phyloP scores from a whole-genome alignment of 23 red algal species.

The Chondrus crispus region DNA sequence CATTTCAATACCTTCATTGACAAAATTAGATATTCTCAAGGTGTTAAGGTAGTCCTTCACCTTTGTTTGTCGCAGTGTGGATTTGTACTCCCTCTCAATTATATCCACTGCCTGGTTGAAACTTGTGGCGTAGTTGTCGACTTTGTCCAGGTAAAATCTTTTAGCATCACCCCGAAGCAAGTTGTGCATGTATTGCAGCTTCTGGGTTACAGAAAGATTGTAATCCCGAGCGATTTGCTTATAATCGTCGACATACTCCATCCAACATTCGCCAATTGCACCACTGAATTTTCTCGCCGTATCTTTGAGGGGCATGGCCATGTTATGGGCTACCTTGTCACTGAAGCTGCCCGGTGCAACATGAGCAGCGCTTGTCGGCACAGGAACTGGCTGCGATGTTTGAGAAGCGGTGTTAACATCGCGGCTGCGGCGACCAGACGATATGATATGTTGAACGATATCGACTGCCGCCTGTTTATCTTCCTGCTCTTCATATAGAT shows the following conservation, averaged over 20 bases:
- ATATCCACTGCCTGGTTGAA: slow-evolving; percentile 7
- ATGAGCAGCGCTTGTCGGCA: no score
- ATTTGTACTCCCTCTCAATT: neutral
- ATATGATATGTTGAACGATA: no score
- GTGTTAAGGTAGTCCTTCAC: neutral
- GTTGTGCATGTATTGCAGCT: slow-evolving; percentile 19
- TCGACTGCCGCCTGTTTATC: no score
- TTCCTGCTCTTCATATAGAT: no score
- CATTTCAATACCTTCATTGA: neutral
- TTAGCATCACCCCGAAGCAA: slow-evolving; percentile 7
- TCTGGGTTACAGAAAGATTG: neutral
- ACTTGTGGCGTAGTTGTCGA: slow-evolving; percentile 10
- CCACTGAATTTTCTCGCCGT: neutral
- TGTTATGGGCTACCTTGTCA: neutral
- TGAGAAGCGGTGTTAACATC: no score
- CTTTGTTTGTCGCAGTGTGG: neutral
- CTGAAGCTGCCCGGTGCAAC: no score
- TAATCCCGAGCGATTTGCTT: neutral
- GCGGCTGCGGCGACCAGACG: no score
- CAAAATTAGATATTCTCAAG: neutral
- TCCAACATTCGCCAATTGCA: neutral
- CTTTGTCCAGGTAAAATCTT: slow-evolving; percentile 8
- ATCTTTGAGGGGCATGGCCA: slow-evolving; percentile 10
- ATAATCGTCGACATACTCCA: slow-evolving; percentile 3
- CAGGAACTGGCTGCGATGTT: no score